A percentile compares a stretch with the other conserved stretches of the same genome.
phyloP scores from a whole-genome alignment of 495 filamentous ascomycete genomes.

The Penicillium coprophilum region DNA sequence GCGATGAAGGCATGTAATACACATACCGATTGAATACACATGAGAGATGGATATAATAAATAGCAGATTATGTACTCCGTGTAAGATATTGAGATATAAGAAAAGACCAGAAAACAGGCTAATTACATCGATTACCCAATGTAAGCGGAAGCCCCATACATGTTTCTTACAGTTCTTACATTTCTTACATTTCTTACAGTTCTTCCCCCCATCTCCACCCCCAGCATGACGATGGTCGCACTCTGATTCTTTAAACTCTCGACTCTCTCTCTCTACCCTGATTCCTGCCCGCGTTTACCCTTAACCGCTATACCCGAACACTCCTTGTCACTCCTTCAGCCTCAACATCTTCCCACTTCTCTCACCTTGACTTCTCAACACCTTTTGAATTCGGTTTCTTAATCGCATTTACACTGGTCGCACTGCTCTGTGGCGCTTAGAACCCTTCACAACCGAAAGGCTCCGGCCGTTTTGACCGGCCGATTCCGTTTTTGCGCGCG shows the following conservation, averaged over 20 bases:
- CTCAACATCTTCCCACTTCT: constrained; percentile 9
- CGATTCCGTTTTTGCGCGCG: constrained; percentile 32
- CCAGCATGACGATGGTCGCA: constrained; percentile 34
- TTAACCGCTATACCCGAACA: constrained; percentile 8
- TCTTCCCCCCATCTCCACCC: constrained; percentile 34
- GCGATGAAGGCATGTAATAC: no score
- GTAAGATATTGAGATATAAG: background rate
- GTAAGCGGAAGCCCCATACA: constrained; percentile 17
- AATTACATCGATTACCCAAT: constrained; percentile 11
- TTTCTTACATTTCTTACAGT: constrained; percentile 23
- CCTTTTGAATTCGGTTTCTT: background rate
- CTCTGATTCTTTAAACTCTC: constrained; percentile 15
- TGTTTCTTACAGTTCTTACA: constrained; percentile 17
- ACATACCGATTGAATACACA: no score
- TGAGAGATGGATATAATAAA: no score
- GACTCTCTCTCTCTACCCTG: constrained; percentile 6
- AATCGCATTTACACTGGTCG: constrained; percentile 5
- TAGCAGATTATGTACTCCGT: no score
- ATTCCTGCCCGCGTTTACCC: background rate
- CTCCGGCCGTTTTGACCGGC: constrained; percentile 26
- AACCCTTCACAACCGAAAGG: constrained; percentile 19
- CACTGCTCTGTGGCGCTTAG: constrained; percentile 20
- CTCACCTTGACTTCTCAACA: constrained; percentile 5
- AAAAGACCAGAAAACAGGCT: background rate
- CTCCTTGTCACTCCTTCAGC: constrained; percentile 14